These are phyloP conservation scores for Leccinum olivaceopallidum DNA, from an alignment of 768 basidiomycete genomes.

Conservation along the genomic window DNA sequence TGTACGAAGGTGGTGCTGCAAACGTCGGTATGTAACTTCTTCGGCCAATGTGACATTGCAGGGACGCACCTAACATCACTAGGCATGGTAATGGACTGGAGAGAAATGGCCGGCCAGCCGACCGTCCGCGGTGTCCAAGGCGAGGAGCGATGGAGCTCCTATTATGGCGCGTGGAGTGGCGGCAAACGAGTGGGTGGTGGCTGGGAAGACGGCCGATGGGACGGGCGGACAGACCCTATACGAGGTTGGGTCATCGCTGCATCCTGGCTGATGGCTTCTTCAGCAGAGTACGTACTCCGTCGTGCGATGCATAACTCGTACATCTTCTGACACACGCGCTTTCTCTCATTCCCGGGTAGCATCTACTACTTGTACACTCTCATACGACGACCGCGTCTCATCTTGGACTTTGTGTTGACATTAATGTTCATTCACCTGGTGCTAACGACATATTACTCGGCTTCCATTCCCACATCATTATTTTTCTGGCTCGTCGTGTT, in stretches of 20 bases:
- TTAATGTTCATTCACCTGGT: constrained; percentile 91
- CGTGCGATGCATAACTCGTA: neutral
- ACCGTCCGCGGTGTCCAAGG: constrained; percentile 70
- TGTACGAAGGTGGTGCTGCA: constrained; percentile 77
- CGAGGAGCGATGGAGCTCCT: constrained; percentile 63
- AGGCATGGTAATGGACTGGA: constrained; percentile 98
- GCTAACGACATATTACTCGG: constrained; percentile 82
- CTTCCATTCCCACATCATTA: constrained; percentile 73
- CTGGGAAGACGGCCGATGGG: constrained; percentile 52
- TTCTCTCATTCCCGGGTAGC: constrained; percentile 29
- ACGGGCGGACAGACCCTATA: constrained; percentile 70
- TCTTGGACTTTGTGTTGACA: constrained; percentile 93
- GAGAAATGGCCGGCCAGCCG: constrained; percentile 86
- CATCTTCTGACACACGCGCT: constrained; percentile 1
- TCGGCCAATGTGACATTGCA: neutral
- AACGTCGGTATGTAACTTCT: constrained; percentile 60
- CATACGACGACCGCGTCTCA: constrained; percentile 87
- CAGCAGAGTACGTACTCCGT: constrained; percentile 73
- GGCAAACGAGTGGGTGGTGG: constrained; percentile 70
- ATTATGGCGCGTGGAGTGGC: constrained; percentile 77
- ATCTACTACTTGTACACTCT: constrained; percentile 85
- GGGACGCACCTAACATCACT: constrained; percentile 6
- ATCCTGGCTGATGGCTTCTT: constrained; percentile 82
- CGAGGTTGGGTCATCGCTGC: constrained; percentile 90
- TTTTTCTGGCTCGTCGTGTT: constrained; percentile 90